A percentile compares a stretch with the other conserved stretches of the same genome.
These are phyloP conservation scores for Musa troglodytarum DNA, from an alignment of 176 grass and related monocot genomes.

Conservation along the genomic window DNA sequence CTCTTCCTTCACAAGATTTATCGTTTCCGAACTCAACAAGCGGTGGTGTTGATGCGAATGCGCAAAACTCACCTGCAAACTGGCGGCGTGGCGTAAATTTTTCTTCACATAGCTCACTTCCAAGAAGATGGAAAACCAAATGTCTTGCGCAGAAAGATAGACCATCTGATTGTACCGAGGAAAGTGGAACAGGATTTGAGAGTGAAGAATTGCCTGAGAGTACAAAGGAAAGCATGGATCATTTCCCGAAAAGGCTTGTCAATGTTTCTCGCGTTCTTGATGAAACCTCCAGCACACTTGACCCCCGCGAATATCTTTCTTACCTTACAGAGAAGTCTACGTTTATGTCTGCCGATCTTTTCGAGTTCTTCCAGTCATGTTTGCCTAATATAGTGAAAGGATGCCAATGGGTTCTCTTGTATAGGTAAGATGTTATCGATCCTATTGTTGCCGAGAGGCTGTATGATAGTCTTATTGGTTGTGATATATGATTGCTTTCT, in stretches of 20 bases:
- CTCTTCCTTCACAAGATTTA: slow-evolving; percentile 46
- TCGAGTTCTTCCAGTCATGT: slow-evolving; percentile 67
- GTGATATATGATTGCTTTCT: slow-evolving; percentile 39
- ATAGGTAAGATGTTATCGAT: slow-evolving; percentile 47
- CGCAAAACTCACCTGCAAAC: slow-evolving; percentile 15
- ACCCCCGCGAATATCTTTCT: slow-evolving; percentile 21
- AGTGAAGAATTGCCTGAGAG: slow-evolving; percentile 30
- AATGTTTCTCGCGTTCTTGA: slow-evolving; percentile 26
- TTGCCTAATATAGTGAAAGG: slow-evolving; percentile 78
- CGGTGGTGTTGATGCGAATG: slow-evolving; percentile 8
- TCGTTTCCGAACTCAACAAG: slow-evolving; percentile 41
- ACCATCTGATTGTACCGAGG: slow-evolving; percentile 33
- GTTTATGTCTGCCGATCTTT: slow-evolving; percentile 61
- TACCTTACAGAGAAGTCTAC: slow-evolving; percentile 63
- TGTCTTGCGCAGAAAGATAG: slow-evolving; percentile 30
- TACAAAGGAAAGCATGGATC: slow-evolving; percentile 17
- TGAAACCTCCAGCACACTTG: slow-evolving; percentile 36
- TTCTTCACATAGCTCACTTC: slow-evolving; percentile 36
- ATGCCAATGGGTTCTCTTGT: slow-evolving; percentile 79
- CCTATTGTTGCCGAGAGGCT: slow-evolving; percentile 7
- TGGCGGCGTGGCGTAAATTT: slow-evolving; percentile 22
- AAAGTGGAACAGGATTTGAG: slow-evolving; percentile 41
- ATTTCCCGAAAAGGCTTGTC: slow-evolving; percentile 12
- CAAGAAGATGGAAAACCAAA: slow-evolving; percentile 34
- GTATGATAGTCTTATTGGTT: not conserved